Evolutionary conservation across 495 filamentous ascomycete genomes (phyloP).

Genomic region (Amniculicola lignicola): DNA sequence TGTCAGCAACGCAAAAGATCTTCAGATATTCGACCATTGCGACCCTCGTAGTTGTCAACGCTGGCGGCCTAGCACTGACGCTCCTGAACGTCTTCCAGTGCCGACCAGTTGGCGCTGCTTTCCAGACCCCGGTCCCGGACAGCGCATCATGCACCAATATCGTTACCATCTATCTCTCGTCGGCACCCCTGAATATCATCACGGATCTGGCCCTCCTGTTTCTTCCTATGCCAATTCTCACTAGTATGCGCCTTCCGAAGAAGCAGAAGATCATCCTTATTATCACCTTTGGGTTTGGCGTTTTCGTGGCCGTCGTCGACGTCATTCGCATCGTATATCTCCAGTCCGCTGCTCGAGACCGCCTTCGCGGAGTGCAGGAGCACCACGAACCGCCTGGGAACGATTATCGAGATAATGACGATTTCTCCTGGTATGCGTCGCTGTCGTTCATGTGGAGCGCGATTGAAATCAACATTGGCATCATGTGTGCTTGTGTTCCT

Average conservation of each 20-base stretch:
- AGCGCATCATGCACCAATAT: constrained; percentile 65
- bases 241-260: constrained; percentile 73
- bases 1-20: constrained; percentile 70
- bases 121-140: constrained; percentile 46
- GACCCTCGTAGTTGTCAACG: constrained; percentile 70
- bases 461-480: constrained; percentile 84
- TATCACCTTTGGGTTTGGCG: constrained; percentile 74
- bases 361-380: constrained; percentile 26
- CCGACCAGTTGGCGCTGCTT: constrained; percentile 64
- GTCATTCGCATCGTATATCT: constrained; percentile 87
- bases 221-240: constrained; percentile 84
- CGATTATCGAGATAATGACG: constrained; percentile 37
- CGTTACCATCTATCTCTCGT: constrained; percentile 77
- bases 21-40: constrained; percentile 68
- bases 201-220: constrained; percentile 81
- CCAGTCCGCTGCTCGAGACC: constrained; percentile 56
- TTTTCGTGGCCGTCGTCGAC: constrained; percentile 84
- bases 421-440: constrained; percentile 73
- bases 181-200: constrained; percentile 77
- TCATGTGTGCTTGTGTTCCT: constrained; percentile 84
- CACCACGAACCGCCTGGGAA: neutral
- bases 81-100: constrained; percentile 90
- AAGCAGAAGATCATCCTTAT: constrained; percentile 83
- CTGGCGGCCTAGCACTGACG: constrained; percentile 73
- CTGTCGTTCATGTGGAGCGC: constrained; percentile 89